phyloP scores from a whole-genome alignment of 2,329 filamentous ascomycete genomes.

The Aspergillus flavus region DNA sequence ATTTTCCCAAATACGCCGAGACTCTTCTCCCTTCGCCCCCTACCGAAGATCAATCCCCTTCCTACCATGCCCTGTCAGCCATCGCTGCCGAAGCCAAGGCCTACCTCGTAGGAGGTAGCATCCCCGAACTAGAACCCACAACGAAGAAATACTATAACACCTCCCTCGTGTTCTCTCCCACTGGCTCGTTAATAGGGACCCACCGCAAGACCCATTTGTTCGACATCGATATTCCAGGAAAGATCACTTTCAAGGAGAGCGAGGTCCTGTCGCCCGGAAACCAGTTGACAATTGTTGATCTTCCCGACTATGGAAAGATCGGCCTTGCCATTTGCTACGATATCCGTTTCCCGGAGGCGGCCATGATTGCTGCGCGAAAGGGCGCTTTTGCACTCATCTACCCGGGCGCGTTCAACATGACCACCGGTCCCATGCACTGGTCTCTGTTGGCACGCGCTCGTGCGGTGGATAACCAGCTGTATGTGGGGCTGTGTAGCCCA shows the following conservation, averaged over 20 bases:
- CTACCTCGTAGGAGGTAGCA: slow-evolving; percentile 88
- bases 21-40: slow-evolving; percentile 79
- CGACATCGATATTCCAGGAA: slow-evolving; percentile 95
- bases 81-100: slow-evolving; percentile 77
- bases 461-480: slow-evolving; percentile 92
- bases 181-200: slow-evolving; percentile 76
- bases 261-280: slow-evolving; percentile 86
- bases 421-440: slow-evolving; percentile 93
- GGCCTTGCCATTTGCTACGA: slow-evolving; percentile 96
- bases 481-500: slow-evolving; percentile 89
- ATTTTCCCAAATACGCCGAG: slow-evolving; percentile 92
- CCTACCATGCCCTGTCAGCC: slow-evolving; percentile 78
- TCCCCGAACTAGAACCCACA: slow-evolving; percentile 74
- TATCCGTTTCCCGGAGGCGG: slow-evolving; percentile 92
- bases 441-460: slow-evolving; percentile 76
- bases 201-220: slow-evolving; percentile 96
- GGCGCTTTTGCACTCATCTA: slow-evolving; percentile 89
- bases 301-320: slow-evolving; percentile 86
- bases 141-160: slow-evolving; percentile 88
- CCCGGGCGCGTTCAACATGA: slow-evolving; percentile 95
- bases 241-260: slow-evolving; percentile 87
- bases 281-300: slow-evolving; percentile 79
- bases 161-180: slow-evolving; percentile 76
- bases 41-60: slow-evolving; percentile 69
- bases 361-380: slow-evolving; percentile 80